Evolutionary conservation across 352 stramenopile species (phyloP), one percentile per base, ranked within the genome.

Genomic region (Thalassiosira delicatula): DNA sequence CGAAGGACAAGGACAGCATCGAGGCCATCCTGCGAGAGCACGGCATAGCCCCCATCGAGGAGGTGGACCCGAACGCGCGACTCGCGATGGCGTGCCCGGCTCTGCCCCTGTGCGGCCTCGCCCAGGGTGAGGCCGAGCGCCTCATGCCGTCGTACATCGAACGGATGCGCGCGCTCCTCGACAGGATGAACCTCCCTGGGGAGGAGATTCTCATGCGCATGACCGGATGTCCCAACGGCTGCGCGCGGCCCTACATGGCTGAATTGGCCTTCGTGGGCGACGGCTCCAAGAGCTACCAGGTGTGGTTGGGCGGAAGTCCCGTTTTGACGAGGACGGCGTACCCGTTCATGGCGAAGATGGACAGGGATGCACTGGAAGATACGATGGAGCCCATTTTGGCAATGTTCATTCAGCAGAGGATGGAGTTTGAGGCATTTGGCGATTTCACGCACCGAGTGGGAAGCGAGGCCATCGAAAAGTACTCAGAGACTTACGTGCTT

Each of bases 151-250:
- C 81, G 57, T 96, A 98, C 51, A 94, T 98, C 54, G 93, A 93
- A 74, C 96, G 96, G 75, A 94, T 99, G 57, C 94, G 98, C 40
- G 88, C 92, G 23, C 76, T 98, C 37, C 88, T 99, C 65, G 92
- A 96, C 75, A 94, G 93, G 63, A 95, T 95, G 79, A 96, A 95
- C 21, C 84, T 99, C 14, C 91, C 91, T 12, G 95, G 98, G 72
- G 96, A 98, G 81, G 95, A 97, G 81, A 98, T 99, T 73, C 91
- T 98, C 53, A 97, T 98, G 60, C 95, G 97, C 46, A 98, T 98
- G 96, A 99, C 96, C n/a, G 96, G 97, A 49, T 99, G 97, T 86
- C 95, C 96, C 30, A 99, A 99, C 89, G 97, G 97, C 56, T 99
- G 96, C 82, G 96, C 96, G 2, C 90, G 97, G 17, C 97, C 97